These are phyloP conservation scores for Cytospora leucostoma DNA, from an alignment of 2,329 filamentous ascomycete genomes.

Conservation along the genomic window DNA sequence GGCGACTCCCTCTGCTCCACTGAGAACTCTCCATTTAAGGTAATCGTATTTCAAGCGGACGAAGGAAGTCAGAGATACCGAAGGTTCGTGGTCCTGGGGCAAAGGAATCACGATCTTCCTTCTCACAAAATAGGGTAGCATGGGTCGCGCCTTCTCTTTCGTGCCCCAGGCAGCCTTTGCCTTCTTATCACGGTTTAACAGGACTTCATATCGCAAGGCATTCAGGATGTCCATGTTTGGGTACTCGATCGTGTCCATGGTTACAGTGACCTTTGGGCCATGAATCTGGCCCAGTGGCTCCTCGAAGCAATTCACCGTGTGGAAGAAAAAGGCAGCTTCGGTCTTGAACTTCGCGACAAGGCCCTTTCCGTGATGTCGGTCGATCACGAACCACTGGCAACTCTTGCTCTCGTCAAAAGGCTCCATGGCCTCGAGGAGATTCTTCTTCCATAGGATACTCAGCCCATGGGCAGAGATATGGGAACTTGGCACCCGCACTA, in stretches of 20 bases:
- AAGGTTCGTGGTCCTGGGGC: not conserved
- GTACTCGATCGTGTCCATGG: conserved; percentile 62
- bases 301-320: conserved; percentile 77
- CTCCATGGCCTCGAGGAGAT: conserved; percentile 67
- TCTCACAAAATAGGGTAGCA: conserved; percentile 44
- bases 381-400: conserved; percentile 73
- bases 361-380: conserved; percentile 62
- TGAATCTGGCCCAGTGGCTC: conserved; percentile 41
- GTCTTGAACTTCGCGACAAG: conserved; percentile 70
- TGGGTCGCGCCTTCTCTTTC: conserved; percentile 41
- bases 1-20: not conserved
- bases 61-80: not conserved
- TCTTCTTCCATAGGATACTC: conserved; percentile 63
- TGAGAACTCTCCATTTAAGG: not conserved
- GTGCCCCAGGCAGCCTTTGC: conserved; percentile 47
- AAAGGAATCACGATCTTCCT: conserved; percentile 45
- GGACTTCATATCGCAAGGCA: conserved; percentile 68
- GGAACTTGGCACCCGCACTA: conserved; percentile 72
- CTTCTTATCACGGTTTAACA: conserved; percentile 55
- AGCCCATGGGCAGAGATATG: conserved; percentile 60
- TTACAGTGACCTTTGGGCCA: not conserved
- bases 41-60: not conserved
- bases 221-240: conserved; percentile 65
- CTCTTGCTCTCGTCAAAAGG: conserved; percentile 59
- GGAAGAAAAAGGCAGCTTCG: conserved; percentile 74